A percentile compares a stretch with the other conserved stretches of the same genome.
Evolutionary conservation across 768 basidiomycete species (phyloP).

Genomic region (Amanita polypyramis): DNA sequence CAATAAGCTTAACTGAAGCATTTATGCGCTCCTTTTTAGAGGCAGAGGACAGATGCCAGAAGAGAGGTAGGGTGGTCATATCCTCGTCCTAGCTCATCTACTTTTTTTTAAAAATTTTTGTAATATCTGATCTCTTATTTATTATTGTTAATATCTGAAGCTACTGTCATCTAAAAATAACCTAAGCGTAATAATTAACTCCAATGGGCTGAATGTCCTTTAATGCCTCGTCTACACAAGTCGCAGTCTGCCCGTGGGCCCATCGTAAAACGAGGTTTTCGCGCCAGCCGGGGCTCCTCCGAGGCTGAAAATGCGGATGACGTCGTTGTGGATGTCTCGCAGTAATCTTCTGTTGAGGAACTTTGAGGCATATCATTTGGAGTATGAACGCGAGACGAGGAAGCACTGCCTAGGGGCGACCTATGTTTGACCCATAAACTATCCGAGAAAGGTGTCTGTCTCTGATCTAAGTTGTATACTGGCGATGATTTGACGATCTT

Average conservation of each 20-base stretch:
- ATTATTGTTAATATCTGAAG: constrained; percentile 1
- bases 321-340: constrained; percentile 13
- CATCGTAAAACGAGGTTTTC: constrained; percentile 21
- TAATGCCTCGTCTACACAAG: constrained; percentile 22
- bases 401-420: background rate
- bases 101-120: constrained; percentile 9
- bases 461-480: background rate
- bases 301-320: constrained; percentile 18
- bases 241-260: constrained; percentile 22
- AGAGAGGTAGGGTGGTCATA: constrained; percentile 84
- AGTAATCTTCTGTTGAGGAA: background rate
- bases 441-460: background rate
- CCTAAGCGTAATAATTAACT: constrained; percentile 21
- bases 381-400: background rate
- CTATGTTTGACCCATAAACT: background rate
- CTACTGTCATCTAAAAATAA: background rate
- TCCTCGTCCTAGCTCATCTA: constrained; percentile 9
- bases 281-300: constrained; percentile 5
- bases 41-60: constrained; percentile 86
- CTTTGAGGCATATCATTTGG: background rate
- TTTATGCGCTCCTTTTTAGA: constrained; percentile 72
- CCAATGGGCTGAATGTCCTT: constrained; percentile 67
- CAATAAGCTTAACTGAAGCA: constrained; percentile 77
- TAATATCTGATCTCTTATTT: background rate
- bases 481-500: background rate